These are phyloP conservation scores for Mucor irregularis DNA, from an alignment of 371 early-diverging fungal genomes.

Conservation along the genomic window DNA sequence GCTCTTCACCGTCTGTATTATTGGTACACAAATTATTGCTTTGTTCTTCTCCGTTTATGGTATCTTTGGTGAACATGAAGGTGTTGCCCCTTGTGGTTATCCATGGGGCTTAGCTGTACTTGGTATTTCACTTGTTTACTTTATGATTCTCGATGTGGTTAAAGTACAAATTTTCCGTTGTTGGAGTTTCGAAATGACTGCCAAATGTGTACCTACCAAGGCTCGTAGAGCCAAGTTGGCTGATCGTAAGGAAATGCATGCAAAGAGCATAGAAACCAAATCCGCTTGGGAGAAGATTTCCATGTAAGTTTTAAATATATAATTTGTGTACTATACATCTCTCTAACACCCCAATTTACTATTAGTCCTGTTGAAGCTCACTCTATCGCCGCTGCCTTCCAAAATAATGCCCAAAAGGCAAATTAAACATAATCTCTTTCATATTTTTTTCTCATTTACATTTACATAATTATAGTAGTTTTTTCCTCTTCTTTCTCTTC, in stretches of 20 bases:
- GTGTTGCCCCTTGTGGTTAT: slow-evolving; percentile 56
- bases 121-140: slow-evolving; percentile 67
- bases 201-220: slow-evolving; percentile 68
- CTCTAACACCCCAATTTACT: not conserved
- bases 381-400: slow-evolving; percentile 25
- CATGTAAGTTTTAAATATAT: slow-evolving; percentile 31
- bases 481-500: no score
- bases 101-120: slow-evolving; percentile 67
- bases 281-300: slow-evolving; percentile 24
- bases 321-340: not conserved
- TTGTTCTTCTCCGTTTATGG: slow-evolving; percentile 87
- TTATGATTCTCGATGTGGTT: slow-evolving; percentile 83
- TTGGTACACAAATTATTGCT: slow-evolving; percentile 91
- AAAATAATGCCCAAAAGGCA: slow-evolving; percentile 11
- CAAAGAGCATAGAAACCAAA: slow-evolving; percentile 27
- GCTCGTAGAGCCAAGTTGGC: slow-evolving; percentile 60
- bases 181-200: slow-evolving; percentile 73
- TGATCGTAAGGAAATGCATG: slow-evolving; percentile 45
- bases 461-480: not conserved
- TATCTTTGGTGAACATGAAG: slow-evolving; percentile 47
- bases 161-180: slow-evolving; percentile 78
- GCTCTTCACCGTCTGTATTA: slow-evolving; percentile 78
- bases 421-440: not conserved
- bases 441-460: not conserved
- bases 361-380: slow-evolving; percentile 27